Evolutionary conservation across 2,329 filamentous ascomycete species (phyloP), one percentile per base, ranked within the genome.

Genomic region (Triangularia setosa): DNA sequence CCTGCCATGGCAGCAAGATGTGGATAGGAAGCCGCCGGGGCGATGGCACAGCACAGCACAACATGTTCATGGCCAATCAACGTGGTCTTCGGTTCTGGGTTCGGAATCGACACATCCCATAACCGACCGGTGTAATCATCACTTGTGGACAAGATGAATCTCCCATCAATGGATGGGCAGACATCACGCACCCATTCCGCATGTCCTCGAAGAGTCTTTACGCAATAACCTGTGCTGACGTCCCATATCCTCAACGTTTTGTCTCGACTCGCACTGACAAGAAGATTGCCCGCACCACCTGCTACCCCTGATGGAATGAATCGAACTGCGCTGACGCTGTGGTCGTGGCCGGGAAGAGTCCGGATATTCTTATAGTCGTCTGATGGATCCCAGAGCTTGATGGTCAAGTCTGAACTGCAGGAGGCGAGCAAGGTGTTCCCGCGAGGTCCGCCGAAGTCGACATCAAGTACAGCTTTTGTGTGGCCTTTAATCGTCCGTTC

Each of bases 351-450:
- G 0, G 91, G 90, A 21, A 97, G 81, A 1, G 93, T 97, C 60
- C 93, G 86, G 63, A 97, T 96, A 73, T 97, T 97, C 76, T 97
- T 96, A 80, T 97, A 97, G 65, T 95, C 91, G 74, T 96, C 90
- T 53, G 87, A 85, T 1, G 94, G 93, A 70, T 97, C 92, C 93
- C 93, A 98, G 24, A 97, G 81, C 77, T 97, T 97, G 78, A 97
- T 97, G 2, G 92, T 96, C 54, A 97, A 79, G 76, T 97, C 94
- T 58, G 90, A 93, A 57, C 89, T 93, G 80, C 92, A 96, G 7
- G 90, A 93, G 4, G 81, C 92, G 68, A 96, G 83, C 24, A 97
- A 81, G 3, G 89, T 92, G 30, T 87, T 89, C 52, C 91, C 90
- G 73, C 90, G 83, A 1, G 92, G 92, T 0, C 93, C 93, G 40